Conservation (phyloP, 192 early-diverging fungal species). For the Thoreauomyces humboldtii region DNA sequence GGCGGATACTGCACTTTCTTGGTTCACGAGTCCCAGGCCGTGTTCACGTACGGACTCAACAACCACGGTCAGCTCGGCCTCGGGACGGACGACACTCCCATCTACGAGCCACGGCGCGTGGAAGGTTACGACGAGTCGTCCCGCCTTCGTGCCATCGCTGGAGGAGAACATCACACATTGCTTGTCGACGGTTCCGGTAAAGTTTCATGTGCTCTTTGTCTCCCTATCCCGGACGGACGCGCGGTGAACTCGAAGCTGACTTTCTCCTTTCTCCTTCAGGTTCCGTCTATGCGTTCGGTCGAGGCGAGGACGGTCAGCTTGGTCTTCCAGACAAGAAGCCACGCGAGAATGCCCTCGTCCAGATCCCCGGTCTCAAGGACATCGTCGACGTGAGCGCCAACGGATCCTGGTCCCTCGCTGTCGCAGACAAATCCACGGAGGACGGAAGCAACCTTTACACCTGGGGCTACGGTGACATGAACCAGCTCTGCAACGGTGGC, state of each 20-base stretch:
- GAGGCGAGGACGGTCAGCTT: slow-evolving; percentile 79
- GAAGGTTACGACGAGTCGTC: slow-evolving; percentile 43
- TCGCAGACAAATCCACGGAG: slow-evolving; percentile 6
- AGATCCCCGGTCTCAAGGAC: slow-evolving; percentile 40
- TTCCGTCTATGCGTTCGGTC: slow-evolving; percentile 75
- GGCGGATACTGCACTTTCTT: slow-evolving; percentile 86
- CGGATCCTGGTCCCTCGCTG: slow-evolving; percentile 41
- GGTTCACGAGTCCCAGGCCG: slow-evolving; percentile 59
- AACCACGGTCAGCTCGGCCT: slow-evolving; percentile 86
- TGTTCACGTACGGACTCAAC: slow-evolving; percentile 88
- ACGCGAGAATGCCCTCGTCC: slow-evolving; percentile 35
- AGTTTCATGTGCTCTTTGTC: background rate
- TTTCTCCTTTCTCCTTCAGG: slow-evolving; percentile 36
- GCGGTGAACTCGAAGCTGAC: background rate
- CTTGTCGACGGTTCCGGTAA: slow-evolving; percentile 69
- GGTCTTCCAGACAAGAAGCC: slow-evolving; percentile 60
- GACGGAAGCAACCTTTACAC: slow-evolving; percentile 56
- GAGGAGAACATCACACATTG: slow-evolving; percentile 83
- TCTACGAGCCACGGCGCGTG: slow-evolving; percentile 51
- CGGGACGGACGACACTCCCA: slow-evolving; percentile 37
- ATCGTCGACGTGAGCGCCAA: slow-evolving; percentile 60
- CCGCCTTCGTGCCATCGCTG: slow-evolving; percentile 61
- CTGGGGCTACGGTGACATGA: slow-evolving; percentile 90
- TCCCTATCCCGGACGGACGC: background rate
- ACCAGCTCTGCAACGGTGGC: slow-evolving; percentile 76